These are phyloP conservation scores for Rhizopogon roseolus DNA, from an alignment of 768 basidiomycete genomes.

Conservation along the genomic window DNA sequence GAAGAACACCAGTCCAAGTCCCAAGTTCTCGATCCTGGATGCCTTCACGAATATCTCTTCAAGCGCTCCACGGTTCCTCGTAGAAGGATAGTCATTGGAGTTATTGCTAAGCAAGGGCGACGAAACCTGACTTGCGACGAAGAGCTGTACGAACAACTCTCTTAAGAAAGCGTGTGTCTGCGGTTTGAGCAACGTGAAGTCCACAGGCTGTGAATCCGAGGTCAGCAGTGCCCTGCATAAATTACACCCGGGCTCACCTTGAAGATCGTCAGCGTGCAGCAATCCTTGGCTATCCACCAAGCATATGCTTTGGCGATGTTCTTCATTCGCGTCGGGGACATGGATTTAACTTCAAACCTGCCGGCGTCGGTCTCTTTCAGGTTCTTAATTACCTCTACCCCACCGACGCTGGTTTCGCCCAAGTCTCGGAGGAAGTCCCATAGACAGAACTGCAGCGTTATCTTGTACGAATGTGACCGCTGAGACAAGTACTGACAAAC, in stretches of 20 bases:
- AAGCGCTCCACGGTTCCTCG: slow-evolving; percentile 53
- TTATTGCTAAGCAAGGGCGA: slow-evolving; percentile 54
- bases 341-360: slow-evolving; percentile 40
- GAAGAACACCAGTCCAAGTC: slow-evolving; percentile 75
- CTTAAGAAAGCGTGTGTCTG: slow-evolving; percentile 62
- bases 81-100: slow-evolving; percentile 31
- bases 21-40: slow-evolving; percentile 56
- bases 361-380: slow-evolving; percentile 39
- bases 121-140: slow-evolving; percentile 70
- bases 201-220: slow-evolving; percentile 59
- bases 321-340: slow-evolving; percentile 51
- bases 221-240: not conserved
- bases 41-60: slow-evolving; percentile 82
- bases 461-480: slow-evolving; percentile 76
- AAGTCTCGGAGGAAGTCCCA: slow-evolving; percentile 97
- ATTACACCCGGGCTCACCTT: slow-evolving; percentile 51
- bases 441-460: slow-evolving; percentile 90
- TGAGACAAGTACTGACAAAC: slow-evolving; percentile 81
- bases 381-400: slow-evolving; percentile 69
- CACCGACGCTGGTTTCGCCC: slow-evolving; percentile 80
- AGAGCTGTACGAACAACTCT: slow-evolving; percentile 62
- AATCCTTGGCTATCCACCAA: slow-evolving; percentile 91
- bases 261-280: slow-evolving; percentile 66
- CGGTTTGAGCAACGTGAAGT: slow-evolving; percentile 72
- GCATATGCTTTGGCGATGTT: slow-evolving; percentile 85